Conservation (phyloP, 2,329 filamentous ascomycete genomes). For the Claviceps africana region DNA sequence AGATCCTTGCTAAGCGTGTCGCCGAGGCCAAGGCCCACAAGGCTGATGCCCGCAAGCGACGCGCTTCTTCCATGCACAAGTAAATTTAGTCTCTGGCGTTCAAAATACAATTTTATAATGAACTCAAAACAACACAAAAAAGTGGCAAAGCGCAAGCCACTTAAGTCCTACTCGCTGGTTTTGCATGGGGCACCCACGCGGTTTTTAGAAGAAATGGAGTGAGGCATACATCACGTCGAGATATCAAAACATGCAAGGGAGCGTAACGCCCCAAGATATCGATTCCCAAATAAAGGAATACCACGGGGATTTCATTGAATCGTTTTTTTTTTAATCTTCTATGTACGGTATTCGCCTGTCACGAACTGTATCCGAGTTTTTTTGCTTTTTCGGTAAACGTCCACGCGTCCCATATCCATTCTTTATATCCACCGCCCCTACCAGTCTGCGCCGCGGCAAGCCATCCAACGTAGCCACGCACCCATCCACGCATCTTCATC, state of each 20-base stretch:
- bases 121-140: constrained; percentile 17
- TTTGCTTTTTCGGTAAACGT: too few species aligned
- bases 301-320: too few species aligned
- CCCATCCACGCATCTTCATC: too few species aligned
- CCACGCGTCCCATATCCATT: too few species aligned
- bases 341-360: too few species aligned
- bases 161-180: constrained; percentile 19
- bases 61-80: constrained; percentile 90
- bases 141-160: constrained; percentile 17
- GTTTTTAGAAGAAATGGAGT: constrained; percentile 14
- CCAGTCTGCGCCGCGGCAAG: too few species aligned
- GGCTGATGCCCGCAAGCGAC: constrained; percentile 89
- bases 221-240: constrained; percentile 11
- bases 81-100: constrained; percentile 35
- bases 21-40: constrained; percentile 89
- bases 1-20: constrained; percentile 93
- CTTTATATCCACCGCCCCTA: too few species aligned
- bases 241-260: constrained; percentile 17
- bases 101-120: constrained; percentile 8
- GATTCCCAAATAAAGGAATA: too few species aligned
- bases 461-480: too few species aligned
- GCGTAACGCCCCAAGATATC: too few species aligned
- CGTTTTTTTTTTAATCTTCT: too few species aligned
- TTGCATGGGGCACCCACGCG: constrained; percentile 21
- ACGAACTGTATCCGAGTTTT: too few species aligned